phyloP scores from a whole-genome alignment of 2,329 filamentous ascomycete species.

The Aspergillus awamori region DNA sequence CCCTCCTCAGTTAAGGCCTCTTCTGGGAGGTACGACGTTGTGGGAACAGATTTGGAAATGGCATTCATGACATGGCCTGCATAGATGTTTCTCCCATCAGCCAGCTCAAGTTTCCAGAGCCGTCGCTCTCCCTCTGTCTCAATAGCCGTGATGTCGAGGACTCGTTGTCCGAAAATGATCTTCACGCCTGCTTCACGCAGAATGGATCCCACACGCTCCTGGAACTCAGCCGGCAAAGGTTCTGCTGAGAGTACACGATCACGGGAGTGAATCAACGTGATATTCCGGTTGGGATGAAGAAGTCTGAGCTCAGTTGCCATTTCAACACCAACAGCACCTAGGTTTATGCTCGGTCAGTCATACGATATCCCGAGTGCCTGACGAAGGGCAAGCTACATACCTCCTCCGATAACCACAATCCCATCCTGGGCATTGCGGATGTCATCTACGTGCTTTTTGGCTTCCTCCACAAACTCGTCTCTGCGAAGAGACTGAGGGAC shows the following conservation, averaged over 20 bases:
- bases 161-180: constrained; percentile 31
- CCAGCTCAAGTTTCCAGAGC: constrained; percentile 55
- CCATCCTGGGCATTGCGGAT: constrained; percentile 53
- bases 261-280: constrained; percentile 76
- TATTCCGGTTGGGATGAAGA: constrained; percentile 63
- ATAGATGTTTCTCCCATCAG: constrained; percentile 61
- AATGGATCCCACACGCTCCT: constrained; percentile 59
- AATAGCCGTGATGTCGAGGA: constrained; percentile 27
- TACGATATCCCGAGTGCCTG: background rate
- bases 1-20: constrained; percentile 64
- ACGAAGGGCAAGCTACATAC: constrained; percentile 30
- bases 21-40: constrained; percentile 64
- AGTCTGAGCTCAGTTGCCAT: constrained; percentile 79
- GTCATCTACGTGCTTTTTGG: constrained; percentile 21
- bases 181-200: constrained; percentile 64
- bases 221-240: constrained; percentile 69
- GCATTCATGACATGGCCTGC: constrained; percentile 71
- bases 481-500: constrained; percentile 64
- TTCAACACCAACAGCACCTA: constrained; percentile 76
- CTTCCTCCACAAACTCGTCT: constrained; percentile 31
- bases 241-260: constrained; percentile 72
- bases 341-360: background rate
- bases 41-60: constrained; percentile 64
- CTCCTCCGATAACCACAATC: constrained; percentile 73
- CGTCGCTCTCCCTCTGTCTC: constrained; percentile 20